phyloP scores from a whole-genome alignment of 192 early-diverging fungal genomes.

The Geranomyces variabilis region DNA sequence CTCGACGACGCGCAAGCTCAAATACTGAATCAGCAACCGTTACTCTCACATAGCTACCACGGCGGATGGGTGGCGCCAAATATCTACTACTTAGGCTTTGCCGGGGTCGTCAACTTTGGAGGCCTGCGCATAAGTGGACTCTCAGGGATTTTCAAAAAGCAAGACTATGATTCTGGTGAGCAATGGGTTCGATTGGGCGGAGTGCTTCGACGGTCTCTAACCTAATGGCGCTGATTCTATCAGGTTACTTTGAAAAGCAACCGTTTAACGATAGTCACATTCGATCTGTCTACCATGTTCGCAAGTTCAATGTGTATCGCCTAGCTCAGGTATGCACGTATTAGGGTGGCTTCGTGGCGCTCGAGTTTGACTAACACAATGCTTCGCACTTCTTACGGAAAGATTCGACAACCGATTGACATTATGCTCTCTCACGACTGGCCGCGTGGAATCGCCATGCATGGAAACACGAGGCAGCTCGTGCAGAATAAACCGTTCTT shows the following conservation, averaged over 20 bases:
- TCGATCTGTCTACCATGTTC: constrained; percentile 82
- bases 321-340: constrained; percentile 59
- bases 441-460: constrained; percentile 83
- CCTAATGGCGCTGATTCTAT: too few relatives aligned
- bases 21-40: background rate
- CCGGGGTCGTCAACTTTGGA: constrained; percentile 84
- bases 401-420: constrained; percentile 79
- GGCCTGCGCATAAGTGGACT: constrained; percentile 91
- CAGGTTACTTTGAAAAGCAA: constrained; percentile 74
- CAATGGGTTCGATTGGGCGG: background rate
- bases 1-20: too few relatives aligned
- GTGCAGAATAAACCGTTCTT: constrained; percentile 77
- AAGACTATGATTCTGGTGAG: constrained; percentile 51
- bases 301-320: constrained; percentile 81
- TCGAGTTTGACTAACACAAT: too few relatives aligned
- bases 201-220: too few relatives aligned
- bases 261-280: constrained; percentile 73
- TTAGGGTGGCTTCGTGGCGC: background rate
- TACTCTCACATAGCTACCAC: constrained; percentile 62
- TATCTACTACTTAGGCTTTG: constrained; percentile 89
- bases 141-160: constrained; percentile 81
- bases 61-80: constrained; percentile 95
- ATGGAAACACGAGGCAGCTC: constrained; percentile 70
- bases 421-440: constrained; percentile 96
- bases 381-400: constrained; percentile 13